Evolutionary conservation across 371 early-diverging fungal genomes (phyloP).

Genomic region (Saksenaea oblongispora): DNA sequence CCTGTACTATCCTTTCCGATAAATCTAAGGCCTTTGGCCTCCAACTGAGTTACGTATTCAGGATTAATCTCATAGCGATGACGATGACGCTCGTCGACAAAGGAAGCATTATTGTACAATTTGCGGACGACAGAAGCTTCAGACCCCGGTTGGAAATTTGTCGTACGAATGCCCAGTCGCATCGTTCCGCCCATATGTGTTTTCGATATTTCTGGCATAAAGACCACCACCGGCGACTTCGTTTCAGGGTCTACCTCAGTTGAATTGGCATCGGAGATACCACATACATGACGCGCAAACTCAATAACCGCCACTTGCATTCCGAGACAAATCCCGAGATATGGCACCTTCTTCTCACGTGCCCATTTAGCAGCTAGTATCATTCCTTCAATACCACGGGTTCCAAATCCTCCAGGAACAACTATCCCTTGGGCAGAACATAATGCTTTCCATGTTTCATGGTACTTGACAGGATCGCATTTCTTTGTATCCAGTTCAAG

Average conservation of each 20-base stretch:
- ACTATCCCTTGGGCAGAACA: slow-evolving; percentile 95
- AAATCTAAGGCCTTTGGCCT: slow-evolving; percentile 86
- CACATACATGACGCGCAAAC: slow-evolving; percentile 95
- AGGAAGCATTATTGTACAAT: slow-evolving; percentile 69
- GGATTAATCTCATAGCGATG: slow-evolving; percentile 99
- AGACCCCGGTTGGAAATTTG: slow-evolving; percentile 76
- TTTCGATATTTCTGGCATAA: slow-evolving; percentile 96
- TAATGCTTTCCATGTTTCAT: slow-evolving; percentile 91
- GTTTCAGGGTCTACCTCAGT: slow-evolving; percentile 83
- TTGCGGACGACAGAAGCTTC: slow-evolving; percentile 55
- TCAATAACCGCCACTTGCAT: slow-evolving; percentile 99
- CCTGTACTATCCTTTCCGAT: slow-evolving; percentile 94
- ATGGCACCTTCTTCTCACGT: slow-evolving; percentile 96
- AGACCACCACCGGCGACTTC: slow-evolving; percentile 80
- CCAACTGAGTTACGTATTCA: slow-evolving; percentile 72
- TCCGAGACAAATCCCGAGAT: slow-evolving; percentile 99
- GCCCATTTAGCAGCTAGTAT: slow-evolving; percentile 96
- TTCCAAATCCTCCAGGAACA: slow-evolving; percentile 99
- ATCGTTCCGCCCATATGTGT: slow-evolving; percentile 96
- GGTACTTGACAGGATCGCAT: slow-evolving; percentile 85
- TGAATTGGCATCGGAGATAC: slow-evolving; percentile 82
- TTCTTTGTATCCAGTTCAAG: slow-evolving; percentile 77
- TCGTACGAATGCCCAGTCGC: slow-evolving; percentile 92
- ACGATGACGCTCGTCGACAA: slow-evolving; percentile 94
- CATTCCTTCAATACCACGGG: slow-evolving; percentile 97